A percentile compares a stretch with the other conserved stretches of the same genome.
phyloP scores from a whole-genome alignment of 805 yeast species.

The Suhomyces vadensis region DNA sequence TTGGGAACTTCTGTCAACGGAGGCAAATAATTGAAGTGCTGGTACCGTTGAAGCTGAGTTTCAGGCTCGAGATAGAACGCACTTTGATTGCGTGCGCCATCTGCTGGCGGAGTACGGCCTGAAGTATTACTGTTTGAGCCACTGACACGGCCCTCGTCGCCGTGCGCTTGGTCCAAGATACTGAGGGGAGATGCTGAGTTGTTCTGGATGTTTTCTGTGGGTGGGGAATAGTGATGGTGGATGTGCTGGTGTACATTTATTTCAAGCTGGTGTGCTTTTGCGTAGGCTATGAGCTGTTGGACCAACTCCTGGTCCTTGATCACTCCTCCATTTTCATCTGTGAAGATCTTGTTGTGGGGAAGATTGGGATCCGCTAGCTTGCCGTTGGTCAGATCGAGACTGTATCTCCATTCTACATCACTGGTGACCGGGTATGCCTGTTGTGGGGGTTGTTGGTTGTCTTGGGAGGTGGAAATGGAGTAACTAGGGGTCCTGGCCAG shows the following conservation, averaged over 20 bases:
- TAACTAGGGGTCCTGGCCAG: no score
- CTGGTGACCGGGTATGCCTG: conserved; percentile 13
- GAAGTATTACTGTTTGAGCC: neutral
- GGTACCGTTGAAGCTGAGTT: conserved; percentile 55
- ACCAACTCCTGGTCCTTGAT: conserved; percentile 57
- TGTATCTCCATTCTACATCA: conserved; percentile 63
- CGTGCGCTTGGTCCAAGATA: neutral
- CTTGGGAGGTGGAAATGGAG: neutral
- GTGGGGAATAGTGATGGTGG: conserved; percentile 65
- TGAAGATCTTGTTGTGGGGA: conserved; percentile 24
- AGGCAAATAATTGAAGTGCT: conserved; percentile 75
- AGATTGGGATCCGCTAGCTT: conserved; percentile 11
- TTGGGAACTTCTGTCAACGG: conserved; percentile 72
- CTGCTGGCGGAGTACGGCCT: conserved; percentile 5
- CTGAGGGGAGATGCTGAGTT: conserved; percentile 12
- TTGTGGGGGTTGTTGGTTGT: conserved; percentile 4
- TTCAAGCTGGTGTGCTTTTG: conserved; percentile 54
- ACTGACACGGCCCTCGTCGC: neutral
- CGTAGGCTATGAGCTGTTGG: conserved; percentile 57
- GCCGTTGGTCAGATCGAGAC: conserved; percentile 30
- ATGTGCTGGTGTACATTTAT: conserved; percentile 83
- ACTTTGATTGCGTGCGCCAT: conserved; percentile 5
- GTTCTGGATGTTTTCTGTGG: conserved; percentile 8
- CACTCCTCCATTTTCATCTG: conserved; percentile 41
- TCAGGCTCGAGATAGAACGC: conserved; percentile 47